These are phyloP conservation scores for Pythium scleroteichum DNA, from an alignment of 352 stramenopile species.

Conservation along the genomic window DNA sequence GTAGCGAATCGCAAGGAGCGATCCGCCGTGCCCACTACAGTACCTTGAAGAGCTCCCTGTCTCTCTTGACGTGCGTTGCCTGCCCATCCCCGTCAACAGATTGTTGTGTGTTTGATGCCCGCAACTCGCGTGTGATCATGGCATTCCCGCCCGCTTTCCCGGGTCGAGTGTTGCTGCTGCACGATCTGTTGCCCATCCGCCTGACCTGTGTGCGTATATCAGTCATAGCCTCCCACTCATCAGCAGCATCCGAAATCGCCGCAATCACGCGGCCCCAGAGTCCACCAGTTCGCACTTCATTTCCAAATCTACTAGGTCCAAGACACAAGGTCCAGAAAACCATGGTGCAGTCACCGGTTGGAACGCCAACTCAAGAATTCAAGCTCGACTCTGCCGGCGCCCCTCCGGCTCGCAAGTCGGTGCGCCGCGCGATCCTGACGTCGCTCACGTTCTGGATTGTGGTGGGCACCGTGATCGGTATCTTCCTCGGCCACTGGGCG, in stretches of 20 bases:
- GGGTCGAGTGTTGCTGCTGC: no score
- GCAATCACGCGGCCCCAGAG: not conserved
- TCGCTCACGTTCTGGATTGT: slow-evolving; percentile 70
- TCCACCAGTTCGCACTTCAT: not conserved
- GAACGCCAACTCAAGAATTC: slow-evolving; percentile 1
- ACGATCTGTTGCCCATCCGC: no score
- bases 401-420: slow-evolving; percentile 31
- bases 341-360: not conserved
- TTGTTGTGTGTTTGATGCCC: not conserved
- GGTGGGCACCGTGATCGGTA: slow-evolving; percentile 39
- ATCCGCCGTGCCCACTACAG: not conserved
- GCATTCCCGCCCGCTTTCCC: not conserved
- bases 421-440: slow-evolving; percentile 35
- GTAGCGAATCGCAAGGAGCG: no score
- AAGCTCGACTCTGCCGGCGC: slow-evolving; percentile 1
- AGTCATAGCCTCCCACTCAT: not conserved
- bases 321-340: not conserved
- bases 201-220: not conserved
- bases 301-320: not conserved
- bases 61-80: slow-evolving; percentile 1
- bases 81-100: not conserved
- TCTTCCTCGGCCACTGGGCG: slow-evolving; percentile 51
- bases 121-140: not conserved
- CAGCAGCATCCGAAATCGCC: no score
- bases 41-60: not conserved